A percentile compares a stretch with the other conserved stretches of the same genome.
Evolutionary conservation across 176 grass and related monocot genomes (phyloP).

Genomic region (Neostapfia colusana): DNA sequence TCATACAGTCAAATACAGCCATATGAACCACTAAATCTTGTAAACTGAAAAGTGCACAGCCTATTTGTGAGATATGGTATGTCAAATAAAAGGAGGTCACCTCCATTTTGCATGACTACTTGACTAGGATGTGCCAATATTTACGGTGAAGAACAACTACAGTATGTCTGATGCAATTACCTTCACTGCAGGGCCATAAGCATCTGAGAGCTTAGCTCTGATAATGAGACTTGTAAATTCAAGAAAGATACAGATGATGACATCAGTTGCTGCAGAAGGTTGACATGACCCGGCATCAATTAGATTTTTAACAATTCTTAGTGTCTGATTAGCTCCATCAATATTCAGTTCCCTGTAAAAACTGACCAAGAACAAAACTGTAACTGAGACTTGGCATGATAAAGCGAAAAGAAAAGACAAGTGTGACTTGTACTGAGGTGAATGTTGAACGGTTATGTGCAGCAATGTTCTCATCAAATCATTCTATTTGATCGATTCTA

Average conservation of each 20-base stretch:
- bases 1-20: constrained; percentile 29
- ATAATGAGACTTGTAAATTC: constrained; percentile 71
- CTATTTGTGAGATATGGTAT: constrained; percentile 14
- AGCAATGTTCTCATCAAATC: constrained; percentile 1
- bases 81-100: constrained; percentile 8
- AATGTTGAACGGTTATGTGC: background rate
- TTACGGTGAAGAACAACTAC: constrained; percentile 15
- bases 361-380: constrained; percentile 13
- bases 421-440: constrained; percentile 15
- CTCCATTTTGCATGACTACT: constrained; percentile 21
- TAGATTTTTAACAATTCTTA: constrained; percentile 82
- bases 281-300: constrained; percentile 64
- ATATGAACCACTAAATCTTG: background rate
- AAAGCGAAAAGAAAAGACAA: constrained; percentile 22
- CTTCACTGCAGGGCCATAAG: constrained; percentile 68
- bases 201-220: constrained; percentile 62
- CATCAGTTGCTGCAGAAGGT: constrained; percentile 53
- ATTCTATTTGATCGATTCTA: constrained; percentile 6
- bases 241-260: constrained; percentile 48
- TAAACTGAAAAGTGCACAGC: constrained; percentile 18
- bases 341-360: constrained; percentile 68
- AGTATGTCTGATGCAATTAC: constrained; percentile 36
- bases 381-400: constrained; percentile 1
- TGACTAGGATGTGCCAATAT: constrained; percentile 2
- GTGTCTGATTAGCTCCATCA: constrained; percentile 68